A percentile compares a stretch with the other conserved stretches of the same genome.
phyloP scores from a whole-genome alignment of 306 rosid genomes.

The Quercus bicolor region DNA sequence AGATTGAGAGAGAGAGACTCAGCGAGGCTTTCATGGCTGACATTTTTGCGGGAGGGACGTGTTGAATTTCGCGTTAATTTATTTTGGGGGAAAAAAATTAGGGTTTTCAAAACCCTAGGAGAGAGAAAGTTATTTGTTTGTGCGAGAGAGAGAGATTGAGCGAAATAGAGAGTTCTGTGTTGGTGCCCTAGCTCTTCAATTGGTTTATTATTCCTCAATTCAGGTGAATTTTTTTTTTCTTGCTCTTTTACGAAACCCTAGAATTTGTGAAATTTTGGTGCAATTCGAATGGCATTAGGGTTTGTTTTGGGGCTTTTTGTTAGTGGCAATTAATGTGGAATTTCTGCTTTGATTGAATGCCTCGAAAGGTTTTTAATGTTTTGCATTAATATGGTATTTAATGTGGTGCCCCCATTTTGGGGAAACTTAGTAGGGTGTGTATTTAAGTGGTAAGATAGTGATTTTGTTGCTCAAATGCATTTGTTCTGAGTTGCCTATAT shows the following conservation, averaged over 20 bases:
- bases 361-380: constrained; percentile 7
- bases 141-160: background rate
- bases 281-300: constrained; percentile 51
- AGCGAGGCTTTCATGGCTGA: constrained; percentile 50
- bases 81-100: constrained; percentile 18
- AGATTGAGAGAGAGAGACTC: constrained; percentile 27
- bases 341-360: constrained; percentile 33
- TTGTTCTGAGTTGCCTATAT: constrained; percentile 10
- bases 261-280: constrained; percentile 49
- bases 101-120: constrained; percentile 87
- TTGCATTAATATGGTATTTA: constrained; percentile 31
- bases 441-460: constrained; percentile 29
- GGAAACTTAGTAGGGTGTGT: constrained; percentile 27
- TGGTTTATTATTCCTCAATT: constrained; percentile 27
- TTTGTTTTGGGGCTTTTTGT: constrained; percentile 18
- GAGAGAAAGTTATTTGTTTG: constrained; percentile 23
- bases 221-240: constrained; percentile 50
- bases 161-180: constrained; percentile 19
- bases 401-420: constrained; percentile 20
- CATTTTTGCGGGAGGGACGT: constrained; percentile 47
- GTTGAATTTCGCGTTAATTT: constrained; percentile 36
- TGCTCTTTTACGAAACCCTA: constrained; percentile 63
- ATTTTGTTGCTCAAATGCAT: constrained; percentile 25
- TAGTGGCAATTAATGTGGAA: constrained; percentile 21
- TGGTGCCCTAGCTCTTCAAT: constrained; percentile 56